phyloP scores from a whole-genome alignment of 306 rosid genomes.

The Sophora flavescens region DNA sequence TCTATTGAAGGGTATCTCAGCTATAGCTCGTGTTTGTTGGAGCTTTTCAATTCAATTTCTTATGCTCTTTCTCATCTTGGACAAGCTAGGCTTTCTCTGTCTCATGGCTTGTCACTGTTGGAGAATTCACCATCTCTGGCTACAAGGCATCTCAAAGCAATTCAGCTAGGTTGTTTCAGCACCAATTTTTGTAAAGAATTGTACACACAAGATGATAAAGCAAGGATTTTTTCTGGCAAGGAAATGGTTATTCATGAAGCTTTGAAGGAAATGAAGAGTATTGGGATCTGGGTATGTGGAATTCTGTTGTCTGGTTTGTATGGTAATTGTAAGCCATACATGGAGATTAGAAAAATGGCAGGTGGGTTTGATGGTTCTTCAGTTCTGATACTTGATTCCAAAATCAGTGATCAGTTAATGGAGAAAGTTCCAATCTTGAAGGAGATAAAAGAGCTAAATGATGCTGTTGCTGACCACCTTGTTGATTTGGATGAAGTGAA shows the following conservation, averaged over 20 bases:
- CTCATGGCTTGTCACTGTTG: constrained; percentile 61
- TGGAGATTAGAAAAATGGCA: constrained; percentile 52
- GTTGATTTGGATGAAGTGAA: constrained; percentile 51
- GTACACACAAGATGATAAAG: constrained; percentile 34
- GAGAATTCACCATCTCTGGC: constrained; percentile 53
- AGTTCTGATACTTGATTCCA: constrained; percentile 51
- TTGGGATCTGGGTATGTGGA: constrained; percentile 70
- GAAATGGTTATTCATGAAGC: constrained; percentile 54
- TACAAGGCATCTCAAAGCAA: constrained; percentile 46
- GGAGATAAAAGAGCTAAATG: constrained; percentile 69
- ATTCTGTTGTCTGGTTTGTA: constrained; percentile 57
- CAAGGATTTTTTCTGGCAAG: constrained; percentile 44
- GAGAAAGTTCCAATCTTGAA: constrained; percentile 41
- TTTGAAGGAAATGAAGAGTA: constrained; percentile 54
- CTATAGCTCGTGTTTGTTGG: constrained; percentile 59
- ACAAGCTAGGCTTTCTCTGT: constrained; percentile 52
- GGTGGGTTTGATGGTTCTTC: constrained; percentile 52
- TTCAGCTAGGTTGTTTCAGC: constrained; percentile 44
- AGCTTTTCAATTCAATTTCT: constrained; percentile 65
- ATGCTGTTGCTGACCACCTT: constrained; percentile 53
- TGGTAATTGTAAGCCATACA: constrained; percentile 51
- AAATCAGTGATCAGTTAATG: constrained; percentile 43
- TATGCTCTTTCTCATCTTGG: constrained; percentile 60
- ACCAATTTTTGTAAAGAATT: constrained; percentile 40
- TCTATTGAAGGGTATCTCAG: constrained; percentile 67